Conservation (phyloP, 345 rosid species). For the Salix purpurea region DNA sequence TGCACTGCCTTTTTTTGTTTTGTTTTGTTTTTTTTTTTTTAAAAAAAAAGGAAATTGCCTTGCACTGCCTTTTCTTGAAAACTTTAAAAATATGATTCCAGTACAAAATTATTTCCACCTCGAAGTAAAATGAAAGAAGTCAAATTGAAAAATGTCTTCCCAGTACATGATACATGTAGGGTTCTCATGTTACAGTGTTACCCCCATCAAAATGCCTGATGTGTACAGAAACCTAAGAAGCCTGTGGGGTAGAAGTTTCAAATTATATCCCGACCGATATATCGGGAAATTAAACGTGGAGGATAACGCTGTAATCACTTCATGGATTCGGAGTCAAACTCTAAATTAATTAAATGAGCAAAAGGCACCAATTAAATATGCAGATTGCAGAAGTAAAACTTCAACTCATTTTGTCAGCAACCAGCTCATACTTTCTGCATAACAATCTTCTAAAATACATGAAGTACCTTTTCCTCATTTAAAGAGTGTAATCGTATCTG, state of each 20-base stretch:
- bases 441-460: background rate
- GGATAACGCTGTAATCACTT: background rate
- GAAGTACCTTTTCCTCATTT: too few species aligned
- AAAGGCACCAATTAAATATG: background rate
- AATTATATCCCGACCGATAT: background rate
- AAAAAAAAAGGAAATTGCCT: background rate
- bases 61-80: background rate
- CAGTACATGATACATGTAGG: rapidly evolving
- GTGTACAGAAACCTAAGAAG: background rate
- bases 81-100: background rate
- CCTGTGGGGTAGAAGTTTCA: background rate
- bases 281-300: background rate
- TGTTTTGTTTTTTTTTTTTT: too few species aligned
- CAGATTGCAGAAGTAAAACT: background rate
- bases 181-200: background rate
- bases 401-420: background rate
- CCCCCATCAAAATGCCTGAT: background rate
- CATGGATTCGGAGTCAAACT: background rate
- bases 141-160: background rate
- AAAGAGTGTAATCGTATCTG: too few species aligned
- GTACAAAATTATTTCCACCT: background rate
- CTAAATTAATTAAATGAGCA: background rate
- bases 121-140: background rate
- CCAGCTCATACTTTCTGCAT: background rate
- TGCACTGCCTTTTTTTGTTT: too few species aligned